phyloP scores from a whole-genome alignment of 768 basidiomycete genomes.

The Russula abietina region DNA sequence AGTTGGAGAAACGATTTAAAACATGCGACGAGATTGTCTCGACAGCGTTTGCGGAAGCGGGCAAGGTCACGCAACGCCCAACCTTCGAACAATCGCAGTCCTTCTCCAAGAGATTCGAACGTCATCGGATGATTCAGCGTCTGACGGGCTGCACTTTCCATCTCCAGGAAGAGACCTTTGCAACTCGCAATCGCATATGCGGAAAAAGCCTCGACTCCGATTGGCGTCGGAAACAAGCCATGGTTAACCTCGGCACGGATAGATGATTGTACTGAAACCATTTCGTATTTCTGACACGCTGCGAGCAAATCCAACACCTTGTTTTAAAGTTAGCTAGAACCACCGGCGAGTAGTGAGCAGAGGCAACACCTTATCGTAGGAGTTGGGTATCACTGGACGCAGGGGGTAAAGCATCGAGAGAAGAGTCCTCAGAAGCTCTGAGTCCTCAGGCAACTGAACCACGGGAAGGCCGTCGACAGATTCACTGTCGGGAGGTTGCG shows the following conservation, averaged over 20 bases:
- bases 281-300: conserved; percentile 27
- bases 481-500: not conserved
- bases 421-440: conserved; percentile 1
- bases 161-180: not conserved
- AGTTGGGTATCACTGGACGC: not conserved
- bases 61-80: too few species aligned
- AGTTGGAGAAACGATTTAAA: not conserved
- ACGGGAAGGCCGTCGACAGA: not conserved
- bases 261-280: conserved; percentile 8
- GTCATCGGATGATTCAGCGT: not conserved
- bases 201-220: not conserved
- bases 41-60: too few species aligned
- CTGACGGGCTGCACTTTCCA: not conserved
- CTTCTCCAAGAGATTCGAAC: not conserved
- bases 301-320: conserved; percentile 10
- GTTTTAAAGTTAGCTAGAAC: not conserved
- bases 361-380: not conserved
- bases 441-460: conserved; percentile 1
- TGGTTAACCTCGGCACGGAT: not conserved
- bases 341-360: not conserved
- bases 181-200: not conserved
- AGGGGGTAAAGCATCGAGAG: conserved; percentile 16
- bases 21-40: not conserved
- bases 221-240: too few species aligned
- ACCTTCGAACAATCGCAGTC: not conserved